Percentiles rank a stretch among this genome's conserved stretches.
These are phyloP conservation scores for Curvularia sp. DNA, from an alignment of 2,329 filamentous ascomycete species.

Conservation along the genomic window DNA sequence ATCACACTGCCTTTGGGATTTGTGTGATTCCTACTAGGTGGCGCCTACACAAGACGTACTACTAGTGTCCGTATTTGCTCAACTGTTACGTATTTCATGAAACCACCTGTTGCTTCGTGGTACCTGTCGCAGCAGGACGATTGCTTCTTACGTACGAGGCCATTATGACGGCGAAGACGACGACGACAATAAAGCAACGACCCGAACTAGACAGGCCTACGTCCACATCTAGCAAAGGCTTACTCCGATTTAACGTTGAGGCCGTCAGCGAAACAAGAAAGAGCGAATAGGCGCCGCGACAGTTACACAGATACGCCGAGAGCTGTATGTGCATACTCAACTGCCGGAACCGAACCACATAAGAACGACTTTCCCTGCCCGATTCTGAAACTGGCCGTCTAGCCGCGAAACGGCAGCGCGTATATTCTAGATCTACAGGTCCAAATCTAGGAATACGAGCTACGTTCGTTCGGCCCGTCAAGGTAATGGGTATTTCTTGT, in stretches of 20 bases:
- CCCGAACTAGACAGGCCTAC: not conserved
- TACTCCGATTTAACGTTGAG: too few species aligned
- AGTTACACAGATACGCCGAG: not conserved
- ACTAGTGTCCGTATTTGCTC: not conserved
- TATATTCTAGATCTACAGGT: not conserved
- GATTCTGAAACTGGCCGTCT: not conserved
- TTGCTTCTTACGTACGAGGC: not conserved
- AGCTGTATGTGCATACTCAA: not conserved
- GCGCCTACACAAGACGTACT: not conserved
- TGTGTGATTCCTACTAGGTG: not conserved
- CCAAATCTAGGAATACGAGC: not conserved
- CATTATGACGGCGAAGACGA: not conserved
- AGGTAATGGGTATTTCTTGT: not conserved
- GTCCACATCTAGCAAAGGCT: not conserved
- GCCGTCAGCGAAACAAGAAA: conserved; percentile 5
- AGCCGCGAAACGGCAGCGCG: not conserved
- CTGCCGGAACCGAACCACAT: not conserved
- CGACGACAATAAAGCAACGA: not conserved
- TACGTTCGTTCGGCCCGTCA: not conserved
- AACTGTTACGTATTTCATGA: not conserved
- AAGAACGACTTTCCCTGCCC: not conserved
- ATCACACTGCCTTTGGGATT: conserved; percentile 1
- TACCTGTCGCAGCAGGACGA: not conserved
- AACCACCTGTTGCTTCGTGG: not conserved
- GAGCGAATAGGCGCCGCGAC: not conserved